phyloP scores from a whole-genome alignment of 768 basidiomycete genomes.

The Agrocybe praecox region DNA sequence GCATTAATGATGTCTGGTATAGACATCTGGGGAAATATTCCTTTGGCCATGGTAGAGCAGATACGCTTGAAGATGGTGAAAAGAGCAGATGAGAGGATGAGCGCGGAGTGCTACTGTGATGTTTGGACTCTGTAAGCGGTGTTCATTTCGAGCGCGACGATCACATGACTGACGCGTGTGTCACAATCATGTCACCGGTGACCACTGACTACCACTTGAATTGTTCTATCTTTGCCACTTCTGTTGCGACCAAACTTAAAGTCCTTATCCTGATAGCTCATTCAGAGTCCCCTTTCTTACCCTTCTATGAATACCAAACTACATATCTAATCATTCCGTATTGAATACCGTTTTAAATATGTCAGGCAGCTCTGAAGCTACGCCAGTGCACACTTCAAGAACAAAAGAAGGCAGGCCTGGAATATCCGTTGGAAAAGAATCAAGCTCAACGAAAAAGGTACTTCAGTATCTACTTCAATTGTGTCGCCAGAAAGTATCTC shows the following conservation, averaged over 20 bases:
- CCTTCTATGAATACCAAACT: not conserved
- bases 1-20: constrained; percentile 64
- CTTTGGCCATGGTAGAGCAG: constrained; percentile 41
- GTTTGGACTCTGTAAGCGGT: not conserved
- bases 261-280: not conserved
- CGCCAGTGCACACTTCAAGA: not conserved
- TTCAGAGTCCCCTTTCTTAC: too few species aligned
- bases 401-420: not conserved
- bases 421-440: not conserved
- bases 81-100: not conserved
- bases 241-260: not conserved
- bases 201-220: not conserved
- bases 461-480: not conserved
- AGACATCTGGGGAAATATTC: constrained; percentile 67
- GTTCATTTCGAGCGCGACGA: constrained; percentile 12
- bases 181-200: constrained; percentile 13
- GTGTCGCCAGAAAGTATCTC: not conserved
- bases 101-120: not conserved
- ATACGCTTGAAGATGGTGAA: not conserved
- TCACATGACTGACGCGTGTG: constrained; percentile 29
- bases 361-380: not conserved
- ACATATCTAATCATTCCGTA: not conserved
- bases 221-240: not conserved
- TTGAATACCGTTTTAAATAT: not conserved
- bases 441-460: not conserved